Base-by-base conservation (phyloP, 371 early-diverging fungal species). In the Syncephalastrum racemosum region DNA sequence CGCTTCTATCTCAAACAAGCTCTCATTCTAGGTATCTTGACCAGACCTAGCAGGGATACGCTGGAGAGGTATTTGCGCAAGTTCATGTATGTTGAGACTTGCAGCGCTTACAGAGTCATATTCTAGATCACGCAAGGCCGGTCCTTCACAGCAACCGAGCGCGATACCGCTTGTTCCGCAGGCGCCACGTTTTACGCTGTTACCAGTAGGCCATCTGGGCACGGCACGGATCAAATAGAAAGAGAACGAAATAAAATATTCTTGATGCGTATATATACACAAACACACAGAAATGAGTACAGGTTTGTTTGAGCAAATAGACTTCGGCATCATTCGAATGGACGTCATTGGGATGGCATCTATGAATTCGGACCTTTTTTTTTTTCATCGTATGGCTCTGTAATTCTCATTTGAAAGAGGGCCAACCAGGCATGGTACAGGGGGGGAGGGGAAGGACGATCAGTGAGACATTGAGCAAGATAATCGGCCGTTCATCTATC, bases 181-280 rank as follows among this genome's bases (percentile, higher is more conserved):
- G 46, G 64, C 66, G 2, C 69, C 79, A 31, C 74, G 82, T 10
- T 83, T 83, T 58, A 79, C 79, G 4, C 55, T 83, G 31, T 59
- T 83, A 20, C 84, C 84, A 8, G 74, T 83, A 46, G 82, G 83
- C 2, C 83, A 83, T 55, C 53, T 63, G 48, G 59, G 60, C 15
- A 57, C 54, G 16, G 42, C 56, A 20, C 39, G 52, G 51, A 40
- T 54, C 2, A 42, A 56, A 50, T 27, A 36, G 31, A 50, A 19
- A 36, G 31, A 24, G 12, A n/a, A 24, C 15, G 14, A 50, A 23
- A 14, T 14, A 24, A 24, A 50, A 31, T 19, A 1, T 0, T 24
- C 8, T 25, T 50, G 48, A 18, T 14, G 5, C 19, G 4, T n/a
- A 10, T 8, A 12, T 31, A 12, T 31, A 31, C 6, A 31, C 36